A percentile compares a stretch with the other conserved stretches of the same genome.
Conservation (phyloP, 1,284 basidiomycete species). For the Malassezia brasiliensis region DNA sequence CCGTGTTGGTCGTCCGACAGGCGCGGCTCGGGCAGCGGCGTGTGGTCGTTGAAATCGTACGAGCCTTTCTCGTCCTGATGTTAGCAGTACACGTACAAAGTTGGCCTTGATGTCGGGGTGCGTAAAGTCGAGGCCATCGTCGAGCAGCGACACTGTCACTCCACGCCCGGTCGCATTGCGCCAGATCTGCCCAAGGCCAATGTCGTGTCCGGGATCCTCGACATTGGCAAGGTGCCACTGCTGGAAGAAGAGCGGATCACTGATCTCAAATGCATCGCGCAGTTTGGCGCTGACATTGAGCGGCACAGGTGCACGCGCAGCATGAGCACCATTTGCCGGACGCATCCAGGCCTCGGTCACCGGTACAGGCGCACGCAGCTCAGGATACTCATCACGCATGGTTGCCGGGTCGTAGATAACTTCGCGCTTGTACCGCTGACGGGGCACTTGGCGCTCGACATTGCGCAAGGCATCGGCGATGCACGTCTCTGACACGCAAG, state of each 20-base stretch:
- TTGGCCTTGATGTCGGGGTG: conserved; percentile 78
- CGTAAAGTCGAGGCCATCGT: conserved; percentile 88
- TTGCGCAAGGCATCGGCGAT: conserved; percentile 29
- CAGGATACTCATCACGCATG: conserved; percentile 39
- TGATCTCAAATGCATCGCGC: conserved; percentile 55
- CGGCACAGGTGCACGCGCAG: conserved; percentile 21
- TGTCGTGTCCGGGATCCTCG: conserved; percentile 55
- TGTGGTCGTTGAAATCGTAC: conserved; percentile 94
- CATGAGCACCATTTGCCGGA: not conserved
- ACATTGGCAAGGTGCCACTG: conserved; percentile 70
- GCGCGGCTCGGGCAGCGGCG: conserved; percentile 71
- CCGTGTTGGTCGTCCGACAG: conserved; percentile 91
- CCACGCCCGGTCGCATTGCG: conserved; percentile 74
- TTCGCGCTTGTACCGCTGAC: conserved; percentile 42
- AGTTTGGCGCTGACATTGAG: conserved; percentile 25
- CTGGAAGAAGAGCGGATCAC: conserved; percentile 73
- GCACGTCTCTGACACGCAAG: conserved; percentile 4
- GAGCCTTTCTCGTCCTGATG: conserved; percentile 73
- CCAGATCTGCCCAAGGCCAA: conserved; percentile 78
- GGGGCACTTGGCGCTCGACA: conserved; percentile 40
- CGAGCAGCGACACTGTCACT: conserved; percentile 78
- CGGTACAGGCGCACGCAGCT: conserved; percentile 26
- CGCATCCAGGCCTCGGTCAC: conserved; percentile 7
- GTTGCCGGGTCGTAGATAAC: conserved; percentile 37
- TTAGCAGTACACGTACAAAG: conserved; percentile 59